These are phyloP conservation scores for Candida lessepsii DNA, from an alignment of 805 yeast species.

Conservation along the genomic window DNA sequence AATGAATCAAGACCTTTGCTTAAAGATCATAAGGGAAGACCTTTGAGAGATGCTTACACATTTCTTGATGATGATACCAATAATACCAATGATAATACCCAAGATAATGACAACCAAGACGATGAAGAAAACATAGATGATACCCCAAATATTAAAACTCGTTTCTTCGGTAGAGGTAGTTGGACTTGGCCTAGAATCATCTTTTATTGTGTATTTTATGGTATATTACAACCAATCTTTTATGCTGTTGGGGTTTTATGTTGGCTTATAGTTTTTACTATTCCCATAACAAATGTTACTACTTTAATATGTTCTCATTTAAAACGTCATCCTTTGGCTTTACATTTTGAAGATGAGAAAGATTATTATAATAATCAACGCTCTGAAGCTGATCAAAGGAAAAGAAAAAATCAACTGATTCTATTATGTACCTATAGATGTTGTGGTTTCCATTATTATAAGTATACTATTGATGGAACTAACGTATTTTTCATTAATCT, in stretches of 20 bases:
- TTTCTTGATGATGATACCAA: conserved; percentile 29
- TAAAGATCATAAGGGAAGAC: conserved; percentile 43
- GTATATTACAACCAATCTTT: conserved; percentile 66
- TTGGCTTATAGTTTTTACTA: conserved; percentile 85
- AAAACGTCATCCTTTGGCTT: conserved; percentile 86
- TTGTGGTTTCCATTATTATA: conserved; percentile 89
- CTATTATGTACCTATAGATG: conserved; percentile 89
- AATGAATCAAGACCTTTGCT: conserved; percentile 37
- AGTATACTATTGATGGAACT: conserved; percentile 95
- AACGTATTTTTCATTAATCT: conserved; percentile 88
- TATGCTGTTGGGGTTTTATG: conserved; percentile 53
- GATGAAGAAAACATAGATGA: conserved; percentile 16
- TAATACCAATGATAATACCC: conserved; percentile 19
- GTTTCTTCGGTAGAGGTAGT: conserved; percentile 87
- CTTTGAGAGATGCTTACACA: conserved; percentile 37
- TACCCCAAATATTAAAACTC: conserved; percentile 37
- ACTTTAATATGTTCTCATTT: conserved; percentile 69
- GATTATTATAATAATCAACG: conserved; percentile 37
- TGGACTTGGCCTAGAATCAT: conserved; percentile 84
- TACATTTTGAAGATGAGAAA: conserved; percentile 66
- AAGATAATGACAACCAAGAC: conserved; percentile 6
- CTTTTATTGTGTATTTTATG: conserved; percentile 70
- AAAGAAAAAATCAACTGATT: conserved; percentile 55
- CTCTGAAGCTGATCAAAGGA: conserved; percentile 20
- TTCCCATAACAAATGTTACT: conserved; percentile 88